Evolutionary conservation across 2,329 filamentous ascomycete genomes (phyloP).

Genomic region (Fusarium torreyae): DNA sequence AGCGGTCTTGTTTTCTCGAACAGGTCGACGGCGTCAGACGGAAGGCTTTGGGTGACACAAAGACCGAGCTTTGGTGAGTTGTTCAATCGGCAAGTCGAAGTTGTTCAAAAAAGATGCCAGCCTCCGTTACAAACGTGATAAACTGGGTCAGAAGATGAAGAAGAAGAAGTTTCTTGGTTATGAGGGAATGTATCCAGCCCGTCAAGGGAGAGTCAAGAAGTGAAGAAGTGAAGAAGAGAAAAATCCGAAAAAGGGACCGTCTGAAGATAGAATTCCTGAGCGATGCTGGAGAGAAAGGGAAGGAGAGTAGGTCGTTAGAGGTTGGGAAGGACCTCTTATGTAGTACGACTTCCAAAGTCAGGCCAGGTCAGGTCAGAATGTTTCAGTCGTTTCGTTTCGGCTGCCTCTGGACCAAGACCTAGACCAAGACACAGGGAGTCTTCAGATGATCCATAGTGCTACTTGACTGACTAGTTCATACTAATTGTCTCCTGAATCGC

Average conservation of each 20-base stretch:
- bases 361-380: conserved; percentile 26
- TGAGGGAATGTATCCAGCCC: conserved; percentile 45
- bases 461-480: neutral
- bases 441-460: conserved; percentile 7
- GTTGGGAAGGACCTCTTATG: conserved; percentile 44
- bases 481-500: conserved; percentile 35
- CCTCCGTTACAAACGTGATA: conserved; percentile 37
- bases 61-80: conserved; percentile 27
- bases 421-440: neutral
- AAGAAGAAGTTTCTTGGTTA: conserved; percentile 25
- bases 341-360: conserved; percentile 26
- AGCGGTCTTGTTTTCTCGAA: conserved; percentile 44
- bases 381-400: conserved; percentile 46
- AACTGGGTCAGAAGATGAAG: conserved; percentile 4
- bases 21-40: conserved; percentile 37
- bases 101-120: conserved; percentile 31
- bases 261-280: conserved; percentile 47
- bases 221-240: conserved; percentile 26
- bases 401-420: conserved; percentile 30
- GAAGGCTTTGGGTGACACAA: conserved; percentile 36
- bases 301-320: conserved; percentile 7
- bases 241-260: conserved; percentile 28
- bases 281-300: conserved; percentile 38
- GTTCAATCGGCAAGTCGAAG: conserved; percentile 30
- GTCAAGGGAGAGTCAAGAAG: conserved; percentile 39